These are phyloP conservation scores for Pholiota conissans DNA, from an alignment of 768 basidiomycete species.

Conservation along the genomic window DNA sequence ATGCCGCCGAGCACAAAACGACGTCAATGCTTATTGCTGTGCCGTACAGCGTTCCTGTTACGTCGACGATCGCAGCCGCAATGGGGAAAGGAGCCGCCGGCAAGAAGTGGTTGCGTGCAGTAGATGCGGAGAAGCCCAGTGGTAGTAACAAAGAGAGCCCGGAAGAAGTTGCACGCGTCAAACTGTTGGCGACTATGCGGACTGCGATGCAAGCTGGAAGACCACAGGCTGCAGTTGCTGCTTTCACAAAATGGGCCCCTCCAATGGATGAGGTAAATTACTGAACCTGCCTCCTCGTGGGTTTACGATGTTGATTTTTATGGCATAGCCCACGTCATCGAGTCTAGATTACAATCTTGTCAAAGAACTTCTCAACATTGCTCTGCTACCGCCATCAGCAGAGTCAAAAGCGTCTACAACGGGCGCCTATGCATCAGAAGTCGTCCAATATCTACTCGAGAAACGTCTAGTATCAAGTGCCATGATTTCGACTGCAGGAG, in stretches of 20 bases:
- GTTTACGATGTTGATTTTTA: neutral
- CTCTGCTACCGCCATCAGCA: slow-evolving; percentile 41
- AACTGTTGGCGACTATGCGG: slow-evolving; percentile 38
- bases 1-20: slow-evolving; percentile 21
- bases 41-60: slow-evolving; percentile 51
- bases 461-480: slow-evolving; percentile 52
- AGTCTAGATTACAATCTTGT: slow-evolving; percentile 51
- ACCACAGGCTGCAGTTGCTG: slow-evolving; percentile 52
- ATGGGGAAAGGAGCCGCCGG: slow-evolving; percentile 49
- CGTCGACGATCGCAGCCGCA: slow-evolving; percentile 64
- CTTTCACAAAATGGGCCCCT: slow-evolving; percentile 60
- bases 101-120: slow-evolving; percentile 44
- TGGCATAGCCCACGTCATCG: neutral
- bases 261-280: slow-evolving; percentile 24
- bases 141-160: slow-evolving; percentile 3
- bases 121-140: neutral
- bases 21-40: slow-evolving; percentile 61
- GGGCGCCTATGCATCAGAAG: slow-evolving; percentile 40
- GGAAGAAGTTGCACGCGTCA: slow-evolving; percentile 21
- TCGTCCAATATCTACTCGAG: slow-evolving; percentile 59
- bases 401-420: slow-evolving; percentile 12
- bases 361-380: slow-evolving; percentile 51
- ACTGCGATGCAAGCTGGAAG: slow-evolving; percentile 41
- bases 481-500: slow-evolving; percentile 54
- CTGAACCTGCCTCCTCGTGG: neutral